A percentile compares a stretch with the other conserved stretches of the same genome.
Evolutionary conservation across 2,329 filamentous ascomycete genomes (phyloP).

Genomic region (Periconia sp.): DNA sequence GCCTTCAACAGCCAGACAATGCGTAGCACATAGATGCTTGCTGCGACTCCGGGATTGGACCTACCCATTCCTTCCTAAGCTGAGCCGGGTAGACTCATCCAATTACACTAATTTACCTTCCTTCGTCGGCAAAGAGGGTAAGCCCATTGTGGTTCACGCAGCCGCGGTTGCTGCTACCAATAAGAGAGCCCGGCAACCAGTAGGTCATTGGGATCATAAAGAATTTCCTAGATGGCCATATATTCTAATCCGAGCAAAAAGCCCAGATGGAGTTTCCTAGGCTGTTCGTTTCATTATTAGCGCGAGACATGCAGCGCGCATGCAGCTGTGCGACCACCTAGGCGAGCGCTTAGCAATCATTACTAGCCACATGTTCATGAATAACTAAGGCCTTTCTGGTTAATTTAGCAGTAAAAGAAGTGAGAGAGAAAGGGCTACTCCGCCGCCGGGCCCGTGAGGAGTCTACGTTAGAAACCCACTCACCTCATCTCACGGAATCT

Average conservation of each 20-base stretch:
- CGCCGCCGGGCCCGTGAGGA: too few species aligned
- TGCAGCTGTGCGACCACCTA: too few species aligned
- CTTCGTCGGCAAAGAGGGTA: slow-evolving; percentile 22
- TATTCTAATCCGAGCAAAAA: slow-evolving; percentile 41
- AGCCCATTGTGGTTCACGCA: slow-evolving; percentile 26
- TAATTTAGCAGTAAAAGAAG: too few species aligned
- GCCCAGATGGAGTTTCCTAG: slow-evolving; percentile 45
- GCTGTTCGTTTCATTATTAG: slow-evolving; percentile 33
- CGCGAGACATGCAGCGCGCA: slow-evolving; percentile 32
- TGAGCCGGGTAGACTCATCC: slow-evolving; percentile 19
- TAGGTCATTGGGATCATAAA: slow-evolving; percentile 3
- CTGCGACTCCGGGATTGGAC: slow-evolving; percentile 1
- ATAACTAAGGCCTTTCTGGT: too few species aligned
- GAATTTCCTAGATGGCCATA: slow-evolving; percentile 1
- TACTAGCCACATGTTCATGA: too few species aligned
- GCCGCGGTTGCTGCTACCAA: slow-evolving; percentile 25
- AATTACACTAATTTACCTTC: slow-evolving; percentile 31
- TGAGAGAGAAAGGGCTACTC: too few species aligned
- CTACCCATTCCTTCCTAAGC: slow-evolving; percentile 2
- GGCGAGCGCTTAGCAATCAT: too few species aligned
- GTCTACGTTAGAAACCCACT: too few species aligned
- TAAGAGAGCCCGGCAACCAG: slow-evolving; percentile 4
- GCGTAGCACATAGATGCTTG: slow-evolving; percentile 4
- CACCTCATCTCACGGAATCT: too few species aligned
- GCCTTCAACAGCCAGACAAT: slow-evolving; percentile 2